Evolutionary conservation across 75 land plant species (phyloP).

Genomic region (Adiantum capillusveneris): DNA sequence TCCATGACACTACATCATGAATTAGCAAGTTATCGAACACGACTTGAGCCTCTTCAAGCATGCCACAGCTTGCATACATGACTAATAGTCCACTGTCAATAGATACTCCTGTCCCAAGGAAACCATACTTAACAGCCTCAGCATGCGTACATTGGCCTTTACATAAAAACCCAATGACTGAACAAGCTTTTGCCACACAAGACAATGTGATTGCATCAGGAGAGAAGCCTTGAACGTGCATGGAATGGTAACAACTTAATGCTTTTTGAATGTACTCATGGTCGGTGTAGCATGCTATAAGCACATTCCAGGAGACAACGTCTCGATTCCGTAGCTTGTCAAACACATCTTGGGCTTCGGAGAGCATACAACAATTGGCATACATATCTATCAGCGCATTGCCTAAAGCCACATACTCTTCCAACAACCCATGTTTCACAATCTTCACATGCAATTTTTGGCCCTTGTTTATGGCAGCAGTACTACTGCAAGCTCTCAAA

Average conservation of each 20-base stretch:
- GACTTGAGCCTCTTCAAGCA: too few species aligned
- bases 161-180: too few species aligned
- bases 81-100: constrained; percentile 1
- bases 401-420: constrained; percentile 26
- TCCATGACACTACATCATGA: too few species aligned
- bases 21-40: too few species aligned
- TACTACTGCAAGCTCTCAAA: not conserved
- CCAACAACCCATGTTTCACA: constrained; percentile 19
- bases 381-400: constrained; percentile 55
- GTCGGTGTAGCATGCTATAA: too few species aligned
- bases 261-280: too few species aligned
- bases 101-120: constrained; percentile 9
- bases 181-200: too few species aligned
- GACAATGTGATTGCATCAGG: too few species aligned
- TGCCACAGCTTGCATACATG: too few species aligned
- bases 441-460: constrained; percentile 38
- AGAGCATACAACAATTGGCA: constrained; percentile 53
- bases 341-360: constrained; percentile 34
- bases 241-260: too few species aligned
- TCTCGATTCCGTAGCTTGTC: constrained; percentile 25
- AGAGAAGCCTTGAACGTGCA: too few species aligned
- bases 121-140: constrained; percentile 11
- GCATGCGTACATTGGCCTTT: too few species aligned
- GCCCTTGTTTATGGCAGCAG: constrained; percentile 3
- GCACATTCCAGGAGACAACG: constrained; percentile 29